A percentile compares a stretch with the other conserved stretches of the same genome.
Evolutionary conservation across 1,139 yeast species (phyloP).

Genomic region (Chernovozyma sophiae-reginae): DNA sequence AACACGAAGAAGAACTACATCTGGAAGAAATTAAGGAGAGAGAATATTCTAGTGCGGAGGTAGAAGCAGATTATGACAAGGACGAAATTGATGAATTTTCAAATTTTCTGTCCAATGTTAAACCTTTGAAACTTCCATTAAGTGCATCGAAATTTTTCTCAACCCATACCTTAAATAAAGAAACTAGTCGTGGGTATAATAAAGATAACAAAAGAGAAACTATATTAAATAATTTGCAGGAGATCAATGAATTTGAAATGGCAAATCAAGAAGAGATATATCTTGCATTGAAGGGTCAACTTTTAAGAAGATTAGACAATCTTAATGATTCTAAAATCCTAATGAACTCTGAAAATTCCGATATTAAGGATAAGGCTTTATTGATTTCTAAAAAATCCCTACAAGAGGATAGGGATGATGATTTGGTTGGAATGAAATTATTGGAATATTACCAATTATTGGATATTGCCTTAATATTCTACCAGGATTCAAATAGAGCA

Average conservation of each 20-base stretch:
- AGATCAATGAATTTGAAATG: conserved; percentile 12
- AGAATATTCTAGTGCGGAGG: neutral
- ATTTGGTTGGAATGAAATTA: conserved; percentile 32
- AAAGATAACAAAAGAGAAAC: conserved; percentile 24
- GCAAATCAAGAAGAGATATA: conserved; percentile 19
- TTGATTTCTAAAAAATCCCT: conserved; percentile 12
- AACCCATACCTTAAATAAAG: neutral
- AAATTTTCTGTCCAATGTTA: neutral
- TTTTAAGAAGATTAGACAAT: conserved; percentile 23
- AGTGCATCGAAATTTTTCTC: neutral
- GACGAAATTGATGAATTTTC: too few relatives aligned
- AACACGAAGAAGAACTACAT: neutral
- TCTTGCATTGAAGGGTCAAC: conserved; percentile 17
- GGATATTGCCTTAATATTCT: conserved; percentile 30
- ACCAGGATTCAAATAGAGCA: conserved; percentile 35
- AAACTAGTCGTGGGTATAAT: too few relatives aligned
- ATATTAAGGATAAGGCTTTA: conserved; percentile 30
- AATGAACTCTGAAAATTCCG: conserved; percentile 16
- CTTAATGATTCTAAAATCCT: conserved; percentile 24
- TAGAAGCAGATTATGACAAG: conserved; percentile 1
- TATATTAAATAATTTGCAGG: conserved; percentile 13
- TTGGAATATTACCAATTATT: conserved; percentile 32
- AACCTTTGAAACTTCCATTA: conserved; percentile 1
- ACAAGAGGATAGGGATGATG: conserved; percentile 28
- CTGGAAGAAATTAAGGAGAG: neutral